Evolutionary conservation across 192 early-diverging fungal genomes (phyloP).

Genomic region (Coemansia aciculifera): DNA sequence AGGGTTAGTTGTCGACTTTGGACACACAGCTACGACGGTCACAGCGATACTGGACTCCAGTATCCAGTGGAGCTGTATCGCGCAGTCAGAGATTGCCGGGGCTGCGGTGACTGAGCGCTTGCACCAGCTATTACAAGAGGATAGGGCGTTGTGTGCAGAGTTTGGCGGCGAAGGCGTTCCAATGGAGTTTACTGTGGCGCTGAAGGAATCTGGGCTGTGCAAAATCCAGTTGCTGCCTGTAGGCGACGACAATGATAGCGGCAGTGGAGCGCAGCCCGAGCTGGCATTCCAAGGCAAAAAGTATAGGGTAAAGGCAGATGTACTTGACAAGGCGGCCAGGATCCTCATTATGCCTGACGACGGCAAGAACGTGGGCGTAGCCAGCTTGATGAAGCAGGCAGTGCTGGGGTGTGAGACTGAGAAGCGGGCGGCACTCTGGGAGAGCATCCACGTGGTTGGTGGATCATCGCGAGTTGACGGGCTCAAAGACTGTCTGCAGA

Average conservation of each 20-base stretch:
- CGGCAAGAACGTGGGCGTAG: conserved; percentile 43
- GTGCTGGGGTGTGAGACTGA: conserved; percentile 70
- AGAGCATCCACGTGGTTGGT: conserved; percentile 81
- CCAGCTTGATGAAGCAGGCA: conserved; percentile 62
- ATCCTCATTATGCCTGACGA: conserved; percentile 69
- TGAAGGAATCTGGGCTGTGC: conserved; percentile 58
- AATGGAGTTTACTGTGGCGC: conserved; percentile 58
- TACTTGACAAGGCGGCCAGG: conserved; percentile 43
- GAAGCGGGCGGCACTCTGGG: conserved; percentile 80
- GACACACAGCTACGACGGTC: conserved; percentile 79
- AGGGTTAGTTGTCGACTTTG: conserved; percentile 90
- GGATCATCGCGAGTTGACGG: conserved; percentile 65
- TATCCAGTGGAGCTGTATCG: conserved; percentile 61
- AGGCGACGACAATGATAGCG: conserved; percentile 5
- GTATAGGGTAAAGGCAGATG: conserved; percentile 30
- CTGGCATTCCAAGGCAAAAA: conserved; percentile 62
- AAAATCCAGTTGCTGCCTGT: conserved; percentile 20
- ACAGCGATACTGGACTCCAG: conserved; percentile 78
- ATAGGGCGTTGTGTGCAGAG: conserved; percentile 46
- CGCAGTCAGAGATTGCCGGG: conserved; percentile 70
- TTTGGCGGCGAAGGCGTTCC: conserved; percentile 57
- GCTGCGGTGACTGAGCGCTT: conserved; percentile 67
- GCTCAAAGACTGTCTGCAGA: conserved; percentile 56
- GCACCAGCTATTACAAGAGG: conserved; percentile 58
- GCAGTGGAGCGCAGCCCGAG: not conserved